Conservation (phyloP, 805 yeast genomes). For the Candida ponderosae region DNA sequence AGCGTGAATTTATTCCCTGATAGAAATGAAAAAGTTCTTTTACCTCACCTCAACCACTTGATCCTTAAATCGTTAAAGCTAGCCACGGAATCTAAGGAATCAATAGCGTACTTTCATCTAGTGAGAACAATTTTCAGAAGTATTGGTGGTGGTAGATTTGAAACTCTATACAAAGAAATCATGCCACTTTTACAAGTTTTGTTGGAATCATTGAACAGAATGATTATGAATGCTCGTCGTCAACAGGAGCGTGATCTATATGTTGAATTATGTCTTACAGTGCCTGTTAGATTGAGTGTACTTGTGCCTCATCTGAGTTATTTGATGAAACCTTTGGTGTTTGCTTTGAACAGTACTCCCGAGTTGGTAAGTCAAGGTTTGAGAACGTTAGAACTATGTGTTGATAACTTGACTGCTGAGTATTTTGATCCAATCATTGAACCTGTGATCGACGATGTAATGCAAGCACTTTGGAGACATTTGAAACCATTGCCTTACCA, state of each 20-base stretch:
- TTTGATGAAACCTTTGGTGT: conserved; percentile 84
- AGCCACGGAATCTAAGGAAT: conserved; percentile 84
- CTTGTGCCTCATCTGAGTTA: conserved; percentile 87
- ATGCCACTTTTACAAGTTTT: conserved; percentile 84
- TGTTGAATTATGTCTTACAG: conserved; percentile 90
- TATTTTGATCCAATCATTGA: conserved; percentile 96
- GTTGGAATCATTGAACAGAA: conserved; percentile 75
- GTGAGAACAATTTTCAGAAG: conserved; percentile 86
- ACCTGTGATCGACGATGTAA: conserved; percentile 91
- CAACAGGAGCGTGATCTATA: conserved; percentile 91
- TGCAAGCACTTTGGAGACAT: conserved; percentile 89
- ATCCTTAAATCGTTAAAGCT: conserved; percentile 72
- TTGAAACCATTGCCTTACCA: conserved; percentile 88
- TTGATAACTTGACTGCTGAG: conserved; percentile 92
- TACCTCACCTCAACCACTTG: conserved; percentile 81
- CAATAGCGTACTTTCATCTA: conserved; percentile 80
- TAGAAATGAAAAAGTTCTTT: conserved; percentile 76
- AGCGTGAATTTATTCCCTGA: conserved; percentile 88
- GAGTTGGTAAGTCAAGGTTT: conserved; percentile 93
- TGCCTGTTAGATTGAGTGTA: conserved; percentile 90
- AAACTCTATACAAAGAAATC: conserved; percentile 84
- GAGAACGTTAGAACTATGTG: conserved; percentile 90
- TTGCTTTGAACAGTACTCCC: conserved; percentile 82
- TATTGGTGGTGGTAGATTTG: conserved; percentile 96
- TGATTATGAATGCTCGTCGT: conserved; percentile 74